phyloP scores from a whole-genome alignment of 2,329 filamentous ascomycete species.

The Sclerotinia minor region DNA sequence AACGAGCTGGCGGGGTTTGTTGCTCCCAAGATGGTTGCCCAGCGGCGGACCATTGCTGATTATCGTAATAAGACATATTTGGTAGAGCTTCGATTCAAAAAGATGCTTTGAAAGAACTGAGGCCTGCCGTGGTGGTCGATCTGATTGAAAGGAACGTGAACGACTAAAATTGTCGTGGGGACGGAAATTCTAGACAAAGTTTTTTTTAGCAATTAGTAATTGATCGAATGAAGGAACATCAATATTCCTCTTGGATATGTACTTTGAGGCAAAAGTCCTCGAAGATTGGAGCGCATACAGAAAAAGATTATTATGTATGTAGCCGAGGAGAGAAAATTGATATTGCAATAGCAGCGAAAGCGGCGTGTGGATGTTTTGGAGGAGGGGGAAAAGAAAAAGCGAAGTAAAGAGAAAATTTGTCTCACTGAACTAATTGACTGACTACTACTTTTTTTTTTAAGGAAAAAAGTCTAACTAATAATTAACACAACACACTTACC shows the following conservation, averaged over 20 bases:
- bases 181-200: constrained; percentile 22
- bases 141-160: constrained; percentile 41
- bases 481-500: constrained; percentile 20
- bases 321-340: constrained; percentile 25
- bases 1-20: constrained; percentile 69
- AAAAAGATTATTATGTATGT: background rate
- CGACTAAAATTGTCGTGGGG: constrained; percentile 36
- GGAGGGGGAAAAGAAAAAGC: constrained; percentile 14
- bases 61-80: constrained; percentile 69
- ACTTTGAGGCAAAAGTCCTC: background rate
- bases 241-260: background rate
- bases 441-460: background rate
- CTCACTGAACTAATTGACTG: background rate
- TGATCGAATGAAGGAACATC: background rate
- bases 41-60: constrained; percentile 60
- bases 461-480: constrained; percentile 15
- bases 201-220: constrained; percentile 16
- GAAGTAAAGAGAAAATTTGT: constrained; percentile 23
- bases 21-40: constrained; percentile 70
- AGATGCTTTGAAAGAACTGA: constrained; percentile 40
- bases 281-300: constrained; percentile 19
- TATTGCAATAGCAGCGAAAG: constrained; percentile 23
- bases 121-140: constrained; percentile 39
- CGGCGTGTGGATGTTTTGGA: constrained; percentile 14
- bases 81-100: constrained; percentile 28